Base-by-base conservation (phyloP, 2,329 filamentous ascomycete species). In the Aspergillus sp. region DNA sequence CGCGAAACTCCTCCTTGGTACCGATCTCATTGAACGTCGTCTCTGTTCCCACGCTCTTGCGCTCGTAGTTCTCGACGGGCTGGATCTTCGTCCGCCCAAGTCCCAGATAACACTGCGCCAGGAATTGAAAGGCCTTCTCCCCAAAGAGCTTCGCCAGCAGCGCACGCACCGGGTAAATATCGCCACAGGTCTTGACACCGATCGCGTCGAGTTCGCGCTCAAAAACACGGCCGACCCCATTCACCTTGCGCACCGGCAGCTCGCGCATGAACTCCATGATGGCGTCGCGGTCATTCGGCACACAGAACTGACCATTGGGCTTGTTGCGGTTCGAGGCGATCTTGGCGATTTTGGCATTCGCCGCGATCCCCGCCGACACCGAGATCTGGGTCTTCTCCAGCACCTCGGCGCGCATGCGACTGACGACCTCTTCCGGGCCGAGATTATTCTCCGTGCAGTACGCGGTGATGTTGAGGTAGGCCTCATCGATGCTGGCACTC, bases 321-420 rank as follows among this genome's bases (percentile, higher is more conserved):
- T 99, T 99, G 72, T 97, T 97, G 70, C 88, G 84, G 67, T 99
- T 97, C 16, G 91, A 96, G 63, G 88, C 91, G 29, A 99, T 96
- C 72, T 99, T 99, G 25, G 94, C 93, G 13, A 99, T 79, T 66
- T 91, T 93, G 0, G 92, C 87, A 69, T 99, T 99, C 1, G 91
- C 88, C 1, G 91, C 93, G 55, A 99, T 96, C 0, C 94, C 94
- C 0, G 93, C 94, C 14, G 92, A 97, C 3, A 99, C 87, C 0
- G 92, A 97, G 52, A 99, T 87, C 36, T 87, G 85, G 0, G 91
- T 88, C 63, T 83, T 85, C 55, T 89, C 82, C 34, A 88, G 79
- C 1, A 99, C 84, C 64, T 96, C 85, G 10, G 79, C 78, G 9
- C 94, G 85, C 76, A 97, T 84, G 62, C 92, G 85, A 42, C 84